phyloP scores from a whole-genome alignment of 2,329 filamentous ascomycete species.

The Diaporthe aspalathi region DNA sequence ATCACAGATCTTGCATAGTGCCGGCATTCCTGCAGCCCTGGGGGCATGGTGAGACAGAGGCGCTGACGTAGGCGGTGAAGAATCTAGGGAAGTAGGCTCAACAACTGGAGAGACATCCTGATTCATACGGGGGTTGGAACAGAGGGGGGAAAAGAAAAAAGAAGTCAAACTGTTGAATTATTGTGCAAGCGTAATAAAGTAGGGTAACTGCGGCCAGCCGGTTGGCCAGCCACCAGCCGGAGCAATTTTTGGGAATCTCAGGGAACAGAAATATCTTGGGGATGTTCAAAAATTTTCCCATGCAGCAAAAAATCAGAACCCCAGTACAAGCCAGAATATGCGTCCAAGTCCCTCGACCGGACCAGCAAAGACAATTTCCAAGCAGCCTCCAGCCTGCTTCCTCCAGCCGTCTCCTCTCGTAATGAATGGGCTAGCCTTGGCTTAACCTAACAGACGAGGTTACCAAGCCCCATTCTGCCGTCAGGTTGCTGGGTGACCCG shows the following conservation, averaged over 20 bases:
- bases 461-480: conserved; percentile 65
- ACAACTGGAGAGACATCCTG: not conserved
- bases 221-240: conserved; percentile 19
- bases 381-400: not conserved
- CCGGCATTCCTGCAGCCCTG: conserved; percentile 32
- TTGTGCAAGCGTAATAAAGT: conserved; percentile 15
- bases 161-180: not conserved
- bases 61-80: conserved; percentile 24
- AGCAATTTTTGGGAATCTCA: not conserved
- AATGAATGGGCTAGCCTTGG: no score
- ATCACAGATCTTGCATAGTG: conserved; percentile 16
- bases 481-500: conserved; percentile 63
- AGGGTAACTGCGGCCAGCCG: not conserved
- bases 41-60: not conserved
- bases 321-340: conserved; percentile 9
- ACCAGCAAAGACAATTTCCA: conserved; percentile 13
- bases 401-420: conserved; percentile 1
- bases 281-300: not conserved
- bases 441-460: conserved; percentile 55
- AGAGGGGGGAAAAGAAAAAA: not conserved
- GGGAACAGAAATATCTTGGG: not conserved
- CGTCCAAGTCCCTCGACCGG: conserved; percentile 19
- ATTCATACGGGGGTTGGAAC: not conserved
- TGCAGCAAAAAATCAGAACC: not conserved
- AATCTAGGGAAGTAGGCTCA: not conserved